A percentile compares a stretch with the other conserved stretches of the same genome.
Conservation (phyloP, 2,329 filamentous ascomycete genomes). For the Penicillium corylophilum region DNA sequence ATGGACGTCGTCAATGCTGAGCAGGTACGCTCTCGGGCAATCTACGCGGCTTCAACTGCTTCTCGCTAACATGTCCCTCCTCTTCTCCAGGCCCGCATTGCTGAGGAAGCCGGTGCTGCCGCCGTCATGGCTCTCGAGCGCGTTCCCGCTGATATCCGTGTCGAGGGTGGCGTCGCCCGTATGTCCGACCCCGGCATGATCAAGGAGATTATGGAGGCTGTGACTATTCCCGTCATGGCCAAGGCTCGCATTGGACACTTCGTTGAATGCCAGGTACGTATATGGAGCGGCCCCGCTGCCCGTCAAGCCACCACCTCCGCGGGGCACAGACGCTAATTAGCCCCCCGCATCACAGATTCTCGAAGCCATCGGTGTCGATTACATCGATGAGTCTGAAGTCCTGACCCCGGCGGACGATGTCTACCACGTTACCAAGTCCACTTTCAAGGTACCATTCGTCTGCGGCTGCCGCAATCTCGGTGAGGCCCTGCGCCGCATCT, state of each 20-base stretch:
- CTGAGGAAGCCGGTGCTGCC: conserved; percentile 91
- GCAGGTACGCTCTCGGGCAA: conserved; percentile 54
- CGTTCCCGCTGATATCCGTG: conserved; percentile 92
- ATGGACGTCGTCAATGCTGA: conserved; percentile 97
- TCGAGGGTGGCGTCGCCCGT: conserved; percentile 86
- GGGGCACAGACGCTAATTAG: neutral
- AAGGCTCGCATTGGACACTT: conserved; percentile 98
- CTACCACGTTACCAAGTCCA: conserved; percentile 87
- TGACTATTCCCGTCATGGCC: conserved; percentile 98
- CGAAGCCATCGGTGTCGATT: conserved; percentile 91
- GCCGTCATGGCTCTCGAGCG: conserved; percentile 99
- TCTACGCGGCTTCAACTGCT: neutral
- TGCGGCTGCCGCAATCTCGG: conserved; percentile 94
- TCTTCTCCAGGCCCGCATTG: conserved; percentile 74
- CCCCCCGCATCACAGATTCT: conserved; percentile 66
- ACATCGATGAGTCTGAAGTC: conserved; percentile 97
- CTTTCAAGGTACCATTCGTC: conserved; percentile 84
- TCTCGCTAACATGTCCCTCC: neutral
- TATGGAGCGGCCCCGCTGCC: neutral
- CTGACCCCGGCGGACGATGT: conserved; percentile 88
- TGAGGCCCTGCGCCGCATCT: conserved; percentile 86
- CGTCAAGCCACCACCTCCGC: neutral
- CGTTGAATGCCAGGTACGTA: conserved; percentile 79
- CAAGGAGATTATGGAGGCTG: conserved; percentile 88
- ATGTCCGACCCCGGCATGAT: conserved; percentile 97